Percentiles rank a stretch among this genome's conserved stretches.
Evolutionary conservation across 805 yeast genomes (phyloP).

Genomic region (Kazachstania viticola): DNA sequence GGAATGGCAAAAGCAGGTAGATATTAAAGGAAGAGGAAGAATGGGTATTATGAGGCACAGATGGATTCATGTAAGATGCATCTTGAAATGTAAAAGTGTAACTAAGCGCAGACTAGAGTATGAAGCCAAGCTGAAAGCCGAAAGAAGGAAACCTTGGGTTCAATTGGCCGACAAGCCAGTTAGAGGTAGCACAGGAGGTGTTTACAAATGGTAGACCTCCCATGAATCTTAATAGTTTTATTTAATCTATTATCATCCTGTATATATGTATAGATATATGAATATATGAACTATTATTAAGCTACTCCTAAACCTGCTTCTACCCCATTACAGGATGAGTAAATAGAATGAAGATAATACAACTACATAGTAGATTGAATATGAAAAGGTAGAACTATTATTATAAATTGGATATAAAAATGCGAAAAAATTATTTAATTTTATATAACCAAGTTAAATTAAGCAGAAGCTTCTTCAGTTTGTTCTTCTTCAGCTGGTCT

Average conservation of each 20-base stretch:
- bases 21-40: slow-evolving; percentile 85
- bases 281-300: too few relatives aligned
- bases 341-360: not conserved
- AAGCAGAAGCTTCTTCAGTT: slow-evolving; percentile 16
- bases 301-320: too few relatives aligned
- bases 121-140: slow-evolving; percentile 42
- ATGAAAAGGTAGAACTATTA: not conserved
- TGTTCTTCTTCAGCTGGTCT: slow-evolving; percentile 28
- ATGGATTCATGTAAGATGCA: slow-evolving; percentile 69
- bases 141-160: slow-evolving; percentile 41
- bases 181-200: slow-evolving; percentile 40
- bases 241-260: not conserved
- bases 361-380: too few relatives aligned
- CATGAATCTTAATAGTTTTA: slow-evolving; percentile 3
- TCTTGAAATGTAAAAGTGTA: slow-evolving; percentile 51
- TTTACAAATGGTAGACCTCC: slow-evolving; percentile 51
- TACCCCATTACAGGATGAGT: too few relatives aligned
- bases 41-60: slow-evolving; percentile 67
- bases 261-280: too few relatives aligned
- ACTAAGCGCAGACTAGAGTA: slow-evolving; percentile 49
- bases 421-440: not conserved
- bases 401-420: not conserved
- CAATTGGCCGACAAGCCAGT: slow-evolving; percentile 35
- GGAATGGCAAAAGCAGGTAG: slow-evolving; percentile 53
- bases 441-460: slow-evolving; percentile 1